Base-by-base conservation (phyloP, 495 filamentous ascomycete species). In the Cryomyces minteri region DNA sequence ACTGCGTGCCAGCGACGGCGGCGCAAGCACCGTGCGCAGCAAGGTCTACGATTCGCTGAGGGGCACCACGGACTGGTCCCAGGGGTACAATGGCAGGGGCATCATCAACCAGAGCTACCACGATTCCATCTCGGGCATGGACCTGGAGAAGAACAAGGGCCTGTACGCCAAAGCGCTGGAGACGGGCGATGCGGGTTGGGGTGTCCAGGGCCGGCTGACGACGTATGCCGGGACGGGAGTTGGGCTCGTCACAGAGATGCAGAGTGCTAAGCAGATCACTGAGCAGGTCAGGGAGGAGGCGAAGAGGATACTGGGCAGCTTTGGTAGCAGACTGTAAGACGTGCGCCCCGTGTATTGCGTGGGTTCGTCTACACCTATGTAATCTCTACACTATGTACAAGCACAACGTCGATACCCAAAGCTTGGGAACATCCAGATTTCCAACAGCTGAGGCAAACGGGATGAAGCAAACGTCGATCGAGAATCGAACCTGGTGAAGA, bases 21-120 rank as follows among this genome's bases (percentile, higher is more conserved):
- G 73, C 4, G 61, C 58, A 5, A 70, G 50, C 4, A 90, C 83
- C 4, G 69, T 71, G 4, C 62, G 80, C 30, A 84, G 80, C 1
- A 63, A 71, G 14, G 54, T 88, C 5, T 90, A 84, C 52, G 82
- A 90, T 59, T 65, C 68, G 18, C 58, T 86, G 5, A 59, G 82
- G 9, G 82, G 80, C 0, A 83, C 77, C 0, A 67, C 64, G 32
- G 72, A 69, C 6, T 90, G 83, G 83, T 80, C 81, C 0, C 59
- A 67, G 40, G 53, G 60, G 12, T 86, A 78, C 56, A 73, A 71
- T 52, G 79, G 70, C 0, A 62, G 83, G 5, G 71, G 66, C 5
- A 63, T 85, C 5, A 57, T 75, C 14, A 87, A 86, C 53, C 52
- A 62, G 46, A 79, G 72, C 12, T 80, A 66, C 54, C 43, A 47